These are phyloP conservation scores for Phytophthora capsici DNA, from an alignment of 352 stramenopile species.

Conservation along the genomic window DNA sequence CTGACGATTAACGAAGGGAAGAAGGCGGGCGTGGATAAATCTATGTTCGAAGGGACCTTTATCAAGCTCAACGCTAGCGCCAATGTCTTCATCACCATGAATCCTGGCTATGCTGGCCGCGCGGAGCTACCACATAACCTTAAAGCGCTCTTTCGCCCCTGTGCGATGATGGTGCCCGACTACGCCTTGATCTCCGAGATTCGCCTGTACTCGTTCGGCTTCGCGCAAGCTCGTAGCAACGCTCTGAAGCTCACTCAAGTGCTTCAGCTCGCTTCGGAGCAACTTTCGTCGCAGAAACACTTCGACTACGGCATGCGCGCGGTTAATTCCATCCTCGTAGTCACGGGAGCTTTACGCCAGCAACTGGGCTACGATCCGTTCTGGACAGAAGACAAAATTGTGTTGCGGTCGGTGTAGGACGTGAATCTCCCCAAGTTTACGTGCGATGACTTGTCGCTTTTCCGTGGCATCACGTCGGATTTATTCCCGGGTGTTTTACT, in stretches of 20 bases:
- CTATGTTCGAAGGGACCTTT: slow-evolving; percentile 94
- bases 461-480: slow-evolving; percentile 94
- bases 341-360: slow-evolving; percentile 89
- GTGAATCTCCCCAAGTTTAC: slow-evolving; percentile 96
- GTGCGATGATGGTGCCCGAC: slow-evolving; percentile 96
- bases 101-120: slow-evolving; percentile 95
- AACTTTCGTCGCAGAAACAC: slow-evolving; percentile 94
- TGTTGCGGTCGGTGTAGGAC: slow-evolving; percentile 92
- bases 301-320: slow-evolving; percentile 97
- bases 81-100: slow-evolving; percentile 97
- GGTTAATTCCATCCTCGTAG: slow-evolving; percentile 95
- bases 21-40: slow-evolving; percentile 90
- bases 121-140: slow-evolving; percentile 95
- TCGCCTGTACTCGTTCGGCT: slow-evolving; percentile 94
- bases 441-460: slow-evolving; percentile 92
- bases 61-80: slow-evolving; percentile 93
- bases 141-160: slow-evolving; percentile 94
- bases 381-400: slow-evolving; percentile 93
- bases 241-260: slow-evolving; percentile 94
- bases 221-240: slow-evolving; percentile 88
- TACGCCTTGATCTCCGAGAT: slow-evolving; percentile 96
- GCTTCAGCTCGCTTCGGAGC: slow-evolving; percentile 93
- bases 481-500: slow-evolving; percentile 92
- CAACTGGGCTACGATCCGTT: slow-evolving; percentile 89
- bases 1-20: slow-evolving; percentile 93